These are phyloP conservation scores for Colletotrichum somersetense DNA, from an alignment of 2,329 filamentous ascomycete genomes.

Conservation along the genomic window DNA sequence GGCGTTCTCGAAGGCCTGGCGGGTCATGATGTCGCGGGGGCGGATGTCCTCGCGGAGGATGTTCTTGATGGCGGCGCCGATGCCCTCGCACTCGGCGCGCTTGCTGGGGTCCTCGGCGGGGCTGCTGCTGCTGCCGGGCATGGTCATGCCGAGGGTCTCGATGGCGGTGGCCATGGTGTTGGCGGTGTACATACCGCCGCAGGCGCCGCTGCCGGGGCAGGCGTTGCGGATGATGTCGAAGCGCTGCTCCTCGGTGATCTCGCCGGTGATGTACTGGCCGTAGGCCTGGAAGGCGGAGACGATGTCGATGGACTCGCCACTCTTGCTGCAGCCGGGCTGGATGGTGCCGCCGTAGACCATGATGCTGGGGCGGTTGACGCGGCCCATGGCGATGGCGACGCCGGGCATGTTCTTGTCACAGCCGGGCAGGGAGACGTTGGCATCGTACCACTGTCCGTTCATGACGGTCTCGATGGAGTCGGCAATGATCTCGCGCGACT, in stretches of 20 bases:
- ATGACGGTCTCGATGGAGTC: slow-evolving; percentile 99
- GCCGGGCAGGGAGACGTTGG: slow-evolving; percentile 94
- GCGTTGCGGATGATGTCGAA: slow-evolving; percentile 96
- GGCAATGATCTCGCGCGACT: slow-evolving; percentile 96
- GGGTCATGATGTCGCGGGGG: slow-evolving; percentile 82
- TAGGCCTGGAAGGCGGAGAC: slow-evolving; percentile 98
- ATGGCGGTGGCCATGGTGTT: slow-evolving; percentile 96
- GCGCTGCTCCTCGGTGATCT: slow-evolving; percentile 90
- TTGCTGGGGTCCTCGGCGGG: slow-evolving; percentile 82
- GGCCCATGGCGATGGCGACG: slow-evolving; percentile 92
- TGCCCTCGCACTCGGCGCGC: slow-evolving; percentile 76
- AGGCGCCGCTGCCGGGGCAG: slow-evolving; percentile 77
- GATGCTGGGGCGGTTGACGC: slow-evolving; percentile 91
- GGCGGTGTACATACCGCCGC: slow-evolving; percentile 91
- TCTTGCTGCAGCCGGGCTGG: slow-evolving; percentile 85
- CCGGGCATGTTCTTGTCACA: slow-evolving; percentile 99
- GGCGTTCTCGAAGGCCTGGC: slow-evolving; percentile 85
- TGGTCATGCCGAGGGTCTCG: slow-evolving; percentile 87
- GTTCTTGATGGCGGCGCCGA: slow-evolving; percentile 80
- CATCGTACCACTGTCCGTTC: slow-evolving; percentile 99
- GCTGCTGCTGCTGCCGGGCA: slow-evolving; percentile 85
- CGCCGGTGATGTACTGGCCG: slow-evolving; percentile 90
- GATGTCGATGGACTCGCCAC: slow-evolving; percentile 86
- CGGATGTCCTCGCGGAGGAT: slow-evolving; percentile 82
- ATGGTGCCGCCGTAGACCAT: slow-evolving; percentile 99